Evolutionary conservation across 23 red algal species (phyloP).

Genomic region (Agarophyton chilense): DNA sequence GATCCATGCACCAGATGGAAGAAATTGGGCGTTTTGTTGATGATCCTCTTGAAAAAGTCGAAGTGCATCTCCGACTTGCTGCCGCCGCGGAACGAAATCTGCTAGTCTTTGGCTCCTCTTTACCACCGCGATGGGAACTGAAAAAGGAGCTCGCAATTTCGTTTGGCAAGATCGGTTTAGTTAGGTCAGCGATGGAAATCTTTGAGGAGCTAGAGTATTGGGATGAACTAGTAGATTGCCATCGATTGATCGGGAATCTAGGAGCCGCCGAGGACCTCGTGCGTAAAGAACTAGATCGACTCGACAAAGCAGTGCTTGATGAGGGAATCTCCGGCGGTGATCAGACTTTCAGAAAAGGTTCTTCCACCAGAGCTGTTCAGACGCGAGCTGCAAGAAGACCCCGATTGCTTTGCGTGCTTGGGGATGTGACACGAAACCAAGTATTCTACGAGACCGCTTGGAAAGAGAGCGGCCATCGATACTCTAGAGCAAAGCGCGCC

Average conservation of each 20-base stretch:
- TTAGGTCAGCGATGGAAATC: constrained; percentile 91
- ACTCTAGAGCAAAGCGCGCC: constrained; percentile 89
- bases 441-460: constrained; percentile 78
- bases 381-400: constrained; percentile 57
- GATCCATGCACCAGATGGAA: constrained; percentile 89
- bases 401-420: constrained; percentile 87
- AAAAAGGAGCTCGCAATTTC: constrained; percentile 80
- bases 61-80: not conserved
- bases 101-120: constrained; percentile 66
- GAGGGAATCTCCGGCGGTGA: constrained; percentile 27
- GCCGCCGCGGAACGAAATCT: constrained; percentile 53
- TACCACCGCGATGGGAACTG: constrained; percentile 87
- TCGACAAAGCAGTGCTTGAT: constrained; percentile 59
- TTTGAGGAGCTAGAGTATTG: constrained; percentile 84
- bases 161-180: constrained; percentile 91
- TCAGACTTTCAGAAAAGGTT: not conserved
- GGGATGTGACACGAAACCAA: constrained; percentile 78
- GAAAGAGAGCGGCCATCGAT: constrained; percentile 78
- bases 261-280: constrained; percentile 76
- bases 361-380: constrained; percentile 32
- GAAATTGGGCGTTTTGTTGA: constrained; percentile 73
- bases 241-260: constrained; percentile 88
- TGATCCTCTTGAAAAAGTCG: constrained; percentile 4
- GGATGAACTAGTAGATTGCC: constrained; percentile 97
- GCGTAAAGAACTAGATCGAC: constrained; percentile 60